A percentile compares a stretch with the other conserved stretches of the same genome.
Conservation (phyloP, 2,329 filamentous ascomycete species). For the Diaporthe citriasiana region DNA sequence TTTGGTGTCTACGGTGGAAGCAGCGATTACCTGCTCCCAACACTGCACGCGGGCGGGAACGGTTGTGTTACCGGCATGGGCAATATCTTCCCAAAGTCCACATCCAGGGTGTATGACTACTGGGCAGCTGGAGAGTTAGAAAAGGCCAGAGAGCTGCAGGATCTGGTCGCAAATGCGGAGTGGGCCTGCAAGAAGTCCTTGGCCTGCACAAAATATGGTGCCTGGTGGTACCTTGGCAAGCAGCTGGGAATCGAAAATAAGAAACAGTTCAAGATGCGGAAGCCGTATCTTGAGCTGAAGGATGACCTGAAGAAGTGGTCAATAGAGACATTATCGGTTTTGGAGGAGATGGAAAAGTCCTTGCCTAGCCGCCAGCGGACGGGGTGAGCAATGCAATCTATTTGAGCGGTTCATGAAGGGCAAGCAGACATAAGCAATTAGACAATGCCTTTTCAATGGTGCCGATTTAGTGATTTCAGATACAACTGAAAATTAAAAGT, state of each 20-base stretch:
- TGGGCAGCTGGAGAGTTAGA: slow-evolving; percentile 56
- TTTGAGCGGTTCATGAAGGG: background rate
- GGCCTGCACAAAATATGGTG: slow-evolving; percentile 61
- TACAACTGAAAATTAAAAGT: too few species aligned
- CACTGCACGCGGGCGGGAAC: slow-evolving; percentile 55
- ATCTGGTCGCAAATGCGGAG: slow-evolving; percentile 61
- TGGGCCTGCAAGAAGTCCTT: slow-evolving; percentile 67
- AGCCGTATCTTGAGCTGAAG: slow-evolving; percentile 57
- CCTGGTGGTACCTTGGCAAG: slow-evolving; percentile 54
- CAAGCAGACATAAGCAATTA: background rate
- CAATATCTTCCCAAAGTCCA: slow-evolving; percentile 61
- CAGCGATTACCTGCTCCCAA: slow-evolving; percentile 59
- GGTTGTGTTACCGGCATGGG: slow-evolving; percentile 62
- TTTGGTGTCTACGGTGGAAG: slow-evolving; percentile 61
- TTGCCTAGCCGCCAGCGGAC: slow-evolving; percentile 3
- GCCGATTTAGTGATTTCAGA: too few species aligned
- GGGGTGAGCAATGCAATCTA: background rate
- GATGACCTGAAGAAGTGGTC: slow-evolving; percentile 59
- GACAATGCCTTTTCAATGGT: too few species aligned
- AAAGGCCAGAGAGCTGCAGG: slow-evolving; percentile 57
- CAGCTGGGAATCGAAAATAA: slow-evolving; percentile 54
- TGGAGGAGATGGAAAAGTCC: slow-evolving; percentile 52
- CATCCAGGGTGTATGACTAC: slow-evolving; percentile 56
- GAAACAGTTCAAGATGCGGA: slow-evolving; percentile 57
- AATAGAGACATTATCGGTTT: slow-evolving; percentile 55